A percentile compares a stretch with the other conserved stretches of the same genome.
Evolutionary conservation across 2,329 filamentous ascomycete species (phyloP).

Genomic region (Diaporthe batatas): DNA sequence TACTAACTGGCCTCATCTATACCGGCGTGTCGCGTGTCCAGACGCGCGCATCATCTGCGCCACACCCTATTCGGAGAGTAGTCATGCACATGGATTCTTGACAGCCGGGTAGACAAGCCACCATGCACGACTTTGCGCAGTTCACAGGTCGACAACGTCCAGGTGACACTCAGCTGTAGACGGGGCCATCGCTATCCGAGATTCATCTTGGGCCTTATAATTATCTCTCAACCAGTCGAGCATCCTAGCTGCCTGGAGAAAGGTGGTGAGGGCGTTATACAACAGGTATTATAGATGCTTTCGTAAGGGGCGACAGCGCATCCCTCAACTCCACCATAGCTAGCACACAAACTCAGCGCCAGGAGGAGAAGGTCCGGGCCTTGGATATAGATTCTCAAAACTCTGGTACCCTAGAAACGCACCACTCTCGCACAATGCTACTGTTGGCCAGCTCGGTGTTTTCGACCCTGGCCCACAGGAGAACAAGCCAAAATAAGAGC

Average conservation of each 20-base stretch:
- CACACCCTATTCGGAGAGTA: constrained; percentile 2
- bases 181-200: neutral
- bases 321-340: neutral
- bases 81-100: neutral
- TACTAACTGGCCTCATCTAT: neutral
- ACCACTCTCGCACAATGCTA: constrained; percentile 11
- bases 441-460: constrained; percentile 23
- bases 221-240: constrained; percentile 7
- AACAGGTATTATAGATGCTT: constrained; percentile 9
- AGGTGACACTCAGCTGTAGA: neutral
- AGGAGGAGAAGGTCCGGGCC: constrained; percentile 16
- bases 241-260: neutral
- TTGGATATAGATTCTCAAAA: neutral
- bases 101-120: constrained; percentile 2
- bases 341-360: neutral
- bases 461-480: neutral
- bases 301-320: neutral
- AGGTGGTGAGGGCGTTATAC: neutral
- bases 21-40: neutral
- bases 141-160: neutral
- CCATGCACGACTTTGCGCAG: constrained; percentile 10
- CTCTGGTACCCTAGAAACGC: constrained; percentile 26
- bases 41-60: constrained; percentile 5
- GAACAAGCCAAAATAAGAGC: neutral
- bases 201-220: neutral